Conservation (phyloP, 164 flowering plant genomes). For the Umbilicus rupestris region DNA sequence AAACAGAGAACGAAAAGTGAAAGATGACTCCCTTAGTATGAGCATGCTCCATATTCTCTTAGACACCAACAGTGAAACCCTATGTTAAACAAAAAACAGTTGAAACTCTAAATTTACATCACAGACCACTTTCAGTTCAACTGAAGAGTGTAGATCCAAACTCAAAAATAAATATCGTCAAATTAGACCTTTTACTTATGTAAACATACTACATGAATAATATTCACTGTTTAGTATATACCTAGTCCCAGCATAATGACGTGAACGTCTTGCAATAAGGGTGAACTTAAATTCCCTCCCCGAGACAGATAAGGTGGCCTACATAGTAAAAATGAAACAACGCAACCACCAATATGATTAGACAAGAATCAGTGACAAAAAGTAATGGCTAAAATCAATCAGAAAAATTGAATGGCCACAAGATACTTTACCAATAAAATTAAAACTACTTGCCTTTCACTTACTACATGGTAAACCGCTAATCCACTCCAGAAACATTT, state of each 20-base stretch:
- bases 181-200: not conserved
- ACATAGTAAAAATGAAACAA: conserved; percentile 14
- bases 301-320: conserved; percentile 59
- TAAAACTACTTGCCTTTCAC: not conserved
- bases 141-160: not conserved
- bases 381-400: not conserved
- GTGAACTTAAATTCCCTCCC: conserved; percentile 64
- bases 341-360: not conserved
- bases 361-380: not conserved
- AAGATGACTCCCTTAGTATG: not conserved
- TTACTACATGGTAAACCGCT: not conserved
- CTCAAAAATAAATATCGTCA: not conserved
- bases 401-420: not conserved
- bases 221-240: conserved; percentile 16
- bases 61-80: no score
- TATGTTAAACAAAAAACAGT: no score
- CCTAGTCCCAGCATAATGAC: conserved; percentile 99
- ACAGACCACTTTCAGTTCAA: not conserved
- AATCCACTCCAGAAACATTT: not conserved
- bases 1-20: not conserved
- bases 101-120: no score
- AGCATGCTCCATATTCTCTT: not conserved
- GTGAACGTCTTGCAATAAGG: conserved; percentile 94
- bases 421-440: not conserved
- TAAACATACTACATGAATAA: not conserved